Conservation (phyloP, 169 alveolate genomes). For the Gregarina niphandrodes region DNA sequence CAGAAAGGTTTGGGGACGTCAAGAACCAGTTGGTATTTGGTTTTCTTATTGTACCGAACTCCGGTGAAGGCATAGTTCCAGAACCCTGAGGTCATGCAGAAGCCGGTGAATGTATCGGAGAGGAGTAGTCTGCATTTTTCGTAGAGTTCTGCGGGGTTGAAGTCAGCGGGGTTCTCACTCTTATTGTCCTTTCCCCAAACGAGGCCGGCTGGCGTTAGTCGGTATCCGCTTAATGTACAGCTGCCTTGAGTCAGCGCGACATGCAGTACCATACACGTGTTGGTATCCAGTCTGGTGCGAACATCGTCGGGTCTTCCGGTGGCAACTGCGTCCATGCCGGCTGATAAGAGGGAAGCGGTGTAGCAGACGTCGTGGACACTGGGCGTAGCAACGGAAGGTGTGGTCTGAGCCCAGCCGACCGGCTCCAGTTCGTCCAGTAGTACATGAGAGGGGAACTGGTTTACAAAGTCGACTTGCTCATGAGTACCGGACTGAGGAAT, state of each 20-base stretch:
- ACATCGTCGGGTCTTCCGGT: too few relatives aligned
- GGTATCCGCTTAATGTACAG: neutral
- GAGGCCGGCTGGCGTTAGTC: constrained; percentile 23
- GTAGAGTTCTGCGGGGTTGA: constrained; percentile 17
- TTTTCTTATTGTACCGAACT: constrained; percentile 47
- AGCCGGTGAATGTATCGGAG: constrained; percentile 77
- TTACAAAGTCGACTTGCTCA: constrained; percentile 61
- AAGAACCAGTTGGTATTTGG: constrained; percentile 63
- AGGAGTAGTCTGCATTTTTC: constrained; percentile 69
- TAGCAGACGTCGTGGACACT: constrained; percentile 4
- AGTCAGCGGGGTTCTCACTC: constrained; percentile 23
- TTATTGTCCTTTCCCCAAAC: constrained; percentile 61
- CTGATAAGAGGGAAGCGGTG: neutral
- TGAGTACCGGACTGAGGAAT: constrained; percentile 94
- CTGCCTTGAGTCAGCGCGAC: neutral
- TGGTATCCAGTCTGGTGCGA: neutral
- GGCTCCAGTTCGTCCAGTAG: constrained; percentile 3
- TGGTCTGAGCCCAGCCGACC: constrained; percentile 7
- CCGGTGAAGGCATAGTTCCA: constrained; percentile 99
- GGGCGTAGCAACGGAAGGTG: neutral
- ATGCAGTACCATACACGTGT: neutral
- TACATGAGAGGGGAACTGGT: constrained; percentile 63
- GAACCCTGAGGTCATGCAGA: constrained; percentile 38
- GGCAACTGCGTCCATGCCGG: neutral
- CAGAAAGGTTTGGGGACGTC: constrained; percentile 86